These are phyloP conservation scores for Microdochium bolleyi DNA, from an alignment of 2,329 filamentous ascomycete genomes.

Conservation along the genomic window DNA sequence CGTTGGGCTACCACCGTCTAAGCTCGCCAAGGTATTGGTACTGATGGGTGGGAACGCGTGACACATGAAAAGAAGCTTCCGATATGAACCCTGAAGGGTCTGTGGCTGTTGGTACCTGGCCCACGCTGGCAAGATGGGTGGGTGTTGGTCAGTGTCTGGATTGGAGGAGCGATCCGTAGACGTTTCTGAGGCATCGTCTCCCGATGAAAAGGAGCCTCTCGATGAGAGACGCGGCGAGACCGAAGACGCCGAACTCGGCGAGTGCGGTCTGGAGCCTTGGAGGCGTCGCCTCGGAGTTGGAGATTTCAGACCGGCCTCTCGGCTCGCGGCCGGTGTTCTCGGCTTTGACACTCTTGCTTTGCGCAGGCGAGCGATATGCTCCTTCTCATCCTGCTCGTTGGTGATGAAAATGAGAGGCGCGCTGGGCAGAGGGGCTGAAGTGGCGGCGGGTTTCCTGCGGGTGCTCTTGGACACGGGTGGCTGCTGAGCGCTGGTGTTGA, in stretches of 20 bases:
- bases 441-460: background rate
- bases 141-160: background rate
- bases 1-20: background rate
- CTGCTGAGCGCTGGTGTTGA: conserved; percentile 17
- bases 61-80: conserved; percentile 5
- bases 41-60: conserved; percentile 4
- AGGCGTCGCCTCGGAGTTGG: background rate
- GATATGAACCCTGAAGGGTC: background rate
- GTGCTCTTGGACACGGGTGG: background rate
- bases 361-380: background rate
- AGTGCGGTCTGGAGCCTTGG: background rate
- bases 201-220: background rate
- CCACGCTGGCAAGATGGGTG: conserved; percentile 5
- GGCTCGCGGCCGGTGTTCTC: background rate
- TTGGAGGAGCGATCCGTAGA: background rate
- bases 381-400: conserved; percentile 1
- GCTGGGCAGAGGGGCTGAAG: background rate
- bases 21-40: background rate
- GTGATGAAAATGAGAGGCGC: conserved; percentile 7
- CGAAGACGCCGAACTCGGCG: background rate
- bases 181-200: background rate
- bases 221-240: background rate
- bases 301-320: background rate
- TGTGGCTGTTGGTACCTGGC: conserved; percentile 4
- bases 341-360: background rate